Base-by-base conservation (phyloP, 495 filamentous ascomycete genomes). In the Aeminium ludgeri region DNA sequence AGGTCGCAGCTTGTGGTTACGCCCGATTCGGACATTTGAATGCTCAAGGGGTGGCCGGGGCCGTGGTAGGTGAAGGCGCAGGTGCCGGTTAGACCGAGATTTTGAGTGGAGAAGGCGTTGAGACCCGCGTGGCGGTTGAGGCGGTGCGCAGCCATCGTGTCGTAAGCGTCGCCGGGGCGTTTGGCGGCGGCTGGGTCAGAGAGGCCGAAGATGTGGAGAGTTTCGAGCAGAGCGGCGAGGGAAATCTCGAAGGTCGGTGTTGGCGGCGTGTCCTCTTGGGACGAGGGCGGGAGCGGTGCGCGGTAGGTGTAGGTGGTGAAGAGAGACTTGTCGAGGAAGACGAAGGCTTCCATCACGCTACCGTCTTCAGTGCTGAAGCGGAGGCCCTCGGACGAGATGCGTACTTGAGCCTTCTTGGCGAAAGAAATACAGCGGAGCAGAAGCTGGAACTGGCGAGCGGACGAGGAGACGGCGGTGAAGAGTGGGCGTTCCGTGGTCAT, bases 1-100 rank as follows among this genome's bases (percentile, higher is more conserved):
- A 97, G 67, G 39, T 89, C 78, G 67, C 87, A 95, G 17, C 78
- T 89, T 4, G 89, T 96, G 19, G 78, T 84, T 30, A 93, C 74
- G n/a, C 77, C 79, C 0, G 74, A 62, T 60, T 95, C 89, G 49
- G 83, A 74, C 20, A 97, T 65, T 38, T 82, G 76, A 50, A 87
- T 72, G 62, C 73, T 74, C 42, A 97, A 70, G 1, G 85, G 80
- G 1, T 72, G 70, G 19, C 89, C 89, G 10, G 72, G 56, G 28
- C 67, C 65, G 28, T 64, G 55, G 59, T 96, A 95, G 44, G 73
- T 71, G 25, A 97, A 63, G 30, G 76, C 79, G 54, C 89, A 95
- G 15, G 85, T 76, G 23, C 50, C 50, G 34, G 76, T 66, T 57
- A 86, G 76, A 37, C 86, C 82, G 11, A 93, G 61, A 27, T 73